Percentiles rank a stretch among this genome's conserved stretches.
Evolutionary conservation across 164 flowering plant genomes (phyloP).

Genomic region (Aristolochia fimbriata): DNA sequence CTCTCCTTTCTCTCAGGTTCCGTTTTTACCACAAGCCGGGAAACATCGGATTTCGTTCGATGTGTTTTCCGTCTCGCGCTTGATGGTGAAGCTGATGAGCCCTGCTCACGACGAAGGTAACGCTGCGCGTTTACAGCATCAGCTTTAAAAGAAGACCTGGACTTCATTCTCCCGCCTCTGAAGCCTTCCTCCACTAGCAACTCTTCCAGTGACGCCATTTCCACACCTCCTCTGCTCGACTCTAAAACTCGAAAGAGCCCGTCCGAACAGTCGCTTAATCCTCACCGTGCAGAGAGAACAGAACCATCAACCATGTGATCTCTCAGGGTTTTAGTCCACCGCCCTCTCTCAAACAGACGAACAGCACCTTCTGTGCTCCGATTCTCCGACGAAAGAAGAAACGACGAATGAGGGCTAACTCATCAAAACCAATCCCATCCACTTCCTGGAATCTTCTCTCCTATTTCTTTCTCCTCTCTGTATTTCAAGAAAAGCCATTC

Average conservation of each 20-base stretch:
- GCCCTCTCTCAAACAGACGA: neutral
- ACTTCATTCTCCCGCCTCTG: conserved; percentile 25
- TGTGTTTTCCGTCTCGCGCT: conserved; percentile 19
- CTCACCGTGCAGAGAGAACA: neutral
- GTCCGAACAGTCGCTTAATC: neutral
- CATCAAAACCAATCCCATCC: neutral
- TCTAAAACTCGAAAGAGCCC: neutral
- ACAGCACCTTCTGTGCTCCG: neutral
- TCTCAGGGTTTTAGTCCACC: neutral
- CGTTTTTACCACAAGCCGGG: conserved; percentile 14
- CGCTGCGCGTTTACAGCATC: conserved; percentile 19
- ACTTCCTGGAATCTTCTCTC: too few species aligned
- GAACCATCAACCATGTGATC: neutral
- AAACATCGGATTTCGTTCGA: conserved; percentile 39
- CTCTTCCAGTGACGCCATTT: conserved; percentile 61
- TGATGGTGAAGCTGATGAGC: conserved; percentile 14
- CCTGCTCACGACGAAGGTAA: conserved; percentile 9
- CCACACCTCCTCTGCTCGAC: neutral
- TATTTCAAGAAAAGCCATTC: neutral
- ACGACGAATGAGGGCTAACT: neutral
- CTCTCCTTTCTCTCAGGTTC: conserved; percentile 15
- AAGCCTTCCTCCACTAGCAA: conserved; percentile 69
- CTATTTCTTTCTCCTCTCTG: too few species aligned
- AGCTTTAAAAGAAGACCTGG: conserved; percentile 17
- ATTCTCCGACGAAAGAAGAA: too few species aligned